These are phyloP conservation scores for Leptosphaerulina australis DNA, from an alignment of 2,329 filamentous ascomycete genomes.

Conservation along the genomic window DNA sequence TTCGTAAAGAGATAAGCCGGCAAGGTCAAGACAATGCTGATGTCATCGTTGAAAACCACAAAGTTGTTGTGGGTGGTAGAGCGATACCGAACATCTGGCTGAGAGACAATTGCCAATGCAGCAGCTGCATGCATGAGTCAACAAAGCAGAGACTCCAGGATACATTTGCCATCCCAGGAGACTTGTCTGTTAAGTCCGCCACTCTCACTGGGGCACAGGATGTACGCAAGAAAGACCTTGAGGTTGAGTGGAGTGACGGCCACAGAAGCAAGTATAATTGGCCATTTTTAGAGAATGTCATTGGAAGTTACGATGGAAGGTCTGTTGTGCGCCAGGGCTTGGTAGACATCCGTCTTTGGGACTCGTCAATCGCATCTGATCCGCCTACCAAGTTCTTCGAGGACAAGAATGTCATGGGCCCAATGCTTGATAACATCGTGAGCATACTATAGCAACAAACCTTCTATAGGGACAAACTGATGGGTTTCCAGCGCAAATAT, in stretches of 20 bases:
- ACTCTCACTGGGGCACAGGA: constrained; percentile 2
- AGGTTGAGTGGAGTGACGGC: constrained; percentile 58
- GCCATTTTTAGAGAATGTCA: constrained; percentile 61
- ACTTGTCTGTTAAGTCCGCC: constrained; percentile 32
- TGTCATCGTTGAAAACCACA: constrained; percentile 2
- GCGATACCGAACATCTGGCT: constrained; percentile 43
- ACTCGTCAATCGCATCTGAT: constrained; percentile 27
- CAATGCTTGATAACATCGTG: constrained; percentile 69
- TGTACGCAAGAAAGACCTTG: not conserved
- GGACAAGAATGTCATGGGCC: constrained; percentile 59
- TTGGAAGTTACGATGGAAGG: constrained; percentile 47
- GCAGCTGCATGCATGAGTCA: constrained; percentile 68
- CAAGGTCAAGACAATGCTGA: not conserved
- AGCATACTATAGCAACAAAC: constrained; percentile 22
- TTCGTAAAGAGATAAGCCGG: not conserved
- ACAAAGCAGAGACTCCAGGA: constrained; percentile 73
- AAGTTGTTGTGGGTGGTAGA: constrained; percentile 4
- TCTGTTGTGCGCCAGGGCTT: constrained; percentile 42
- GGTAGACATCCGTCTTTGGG: constrained; percentile 50
- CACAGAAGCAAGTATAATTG: constrained; percentile 73
- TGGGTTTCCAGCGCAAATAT: constrained; percentile 60
- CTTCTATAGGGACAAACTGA: not conserved
- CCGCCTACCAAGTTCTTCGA: constrained; percentile 67
- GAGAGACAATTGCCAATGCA: constrained; percentile 74
- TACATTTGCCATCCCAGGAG: constrained; percentile 61